Conservation (phyloP, 495 filamentous ascomycete genomes). For the Trichoderma virens region DNA sequence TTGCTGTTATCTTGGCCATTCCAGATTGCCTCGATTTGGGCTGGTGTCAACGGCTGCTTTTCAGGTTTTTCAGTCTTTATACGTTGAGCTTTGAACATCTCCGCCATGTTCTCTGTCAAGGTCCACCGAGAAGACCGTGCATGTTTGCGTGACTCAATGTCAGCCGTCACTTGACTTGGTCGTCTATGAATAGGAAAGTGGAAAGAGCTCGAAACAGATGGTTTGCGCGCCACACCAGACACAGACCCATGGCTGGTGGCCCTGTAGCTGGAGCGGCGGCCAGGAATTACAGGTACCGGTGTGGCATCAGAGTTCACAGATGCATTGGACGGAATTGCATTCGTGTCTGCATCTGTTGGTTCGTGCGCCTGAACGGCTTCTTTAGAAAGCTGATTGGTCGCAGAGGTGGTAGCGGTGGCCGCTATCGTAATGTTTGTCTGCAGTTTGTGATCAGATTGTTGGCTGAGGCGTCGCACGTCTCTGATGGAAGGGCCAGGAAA, state of each 20-base stretch:
- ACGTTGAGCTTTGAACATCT: neutral
- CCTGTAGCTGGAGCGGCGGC: neutral
- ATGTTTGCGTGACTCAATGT: neutral
- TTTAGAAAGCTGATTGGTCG: neutral
- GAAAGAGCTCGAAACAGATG: neutral
- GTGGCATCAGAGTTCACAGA: neutral
- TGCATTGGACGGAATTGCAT: neutral
- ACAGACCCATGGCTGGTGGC: neutral
- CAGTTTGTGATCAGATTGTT: neutral
- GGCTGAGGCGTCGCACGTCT: neutral
- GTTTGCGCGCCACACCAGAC: neutral
- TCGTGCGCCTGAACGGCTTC: neutral
- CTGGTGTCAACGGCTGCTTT: neutral
- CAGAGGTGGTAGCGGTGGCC: neutral
- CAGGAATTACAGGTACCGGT: neutral
- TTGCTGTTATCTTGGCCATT: constrained; percentile 2
- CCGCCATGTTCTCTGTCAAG: neutral
- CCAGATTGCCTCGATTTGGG: constrained; percentile 2
- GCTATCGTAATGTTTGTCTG: neutral
- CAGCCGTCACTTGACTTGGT: neutral
- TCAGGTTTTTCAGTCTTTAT: neutral
- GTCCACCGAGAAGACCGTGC: constrained; percentile 6
- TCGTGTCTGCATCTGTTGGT: neutral
- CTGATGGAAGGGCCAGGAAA: neutral
- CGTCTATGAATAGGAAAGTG: neutral